Evolutionary conservation across 129 eudicot genomes (phyloP), one percentile per base, ranked within the genome.

Genomic region (Cynara cardunculus): DNA sequence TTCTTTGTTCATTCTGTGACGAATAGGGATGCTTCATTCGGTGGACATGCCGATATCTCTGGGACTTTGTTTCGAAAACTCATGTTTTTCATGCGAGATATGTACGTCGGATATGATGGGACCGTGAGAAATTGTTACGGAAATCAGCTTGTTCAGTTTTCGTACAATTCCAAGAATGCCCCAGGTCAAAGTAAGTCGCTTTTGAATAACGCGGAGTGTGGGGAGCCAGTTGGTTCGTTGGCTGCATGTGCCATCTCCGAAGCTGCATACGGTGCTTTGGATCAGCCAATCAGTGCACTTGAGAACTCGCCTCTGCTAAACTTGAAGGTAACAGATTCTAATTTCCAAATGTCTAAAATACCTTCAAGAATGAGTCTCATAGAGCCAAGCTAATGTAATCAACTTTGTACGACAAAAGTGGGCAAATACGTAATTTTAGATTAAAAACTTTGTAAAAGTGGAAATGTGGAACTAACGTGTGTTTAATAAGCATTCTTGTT

Each of bases 221-320:
- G 99, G 35, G 88, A 90, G 67, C 89, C 99, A 35, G 97, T 92
- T 71, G 99, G 99, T 74, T 83, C 94, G 0, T 66, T 89, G 87
- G 97, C 97, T 12, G 99, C 97, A 27, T 95, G 94, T 77, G 99
- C 99, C 31, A 86, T 95, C 35, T 86, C 94, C 0, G 99, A 95
- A 79, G 97, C 94, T 25, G 94, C 97, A 12, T 95, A 95, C 41
- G 88, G 99, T 92, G 99, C 99, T 46, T 77, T 95, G 74, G 99
- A 95, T 86, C 97, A 90, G 75, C 99, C 99, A 3, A 73, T 92
- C 69, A 95, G 93, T 75, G 92, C 85, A 30, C 97, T 95, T 7
- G 97, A 92, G 77, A 73, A 93, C 74, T 95, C 99, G 27, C 97
- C 99, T 62, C 77, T 95, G 81, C 79, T 95, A 53, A 85, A 87